Percentiles rank a stretch among this genome's conserved stretches.
phyloP scores from a whole-genome alignment of 805 yeast species.

The Komagataella pseudopastoris region DNA sequence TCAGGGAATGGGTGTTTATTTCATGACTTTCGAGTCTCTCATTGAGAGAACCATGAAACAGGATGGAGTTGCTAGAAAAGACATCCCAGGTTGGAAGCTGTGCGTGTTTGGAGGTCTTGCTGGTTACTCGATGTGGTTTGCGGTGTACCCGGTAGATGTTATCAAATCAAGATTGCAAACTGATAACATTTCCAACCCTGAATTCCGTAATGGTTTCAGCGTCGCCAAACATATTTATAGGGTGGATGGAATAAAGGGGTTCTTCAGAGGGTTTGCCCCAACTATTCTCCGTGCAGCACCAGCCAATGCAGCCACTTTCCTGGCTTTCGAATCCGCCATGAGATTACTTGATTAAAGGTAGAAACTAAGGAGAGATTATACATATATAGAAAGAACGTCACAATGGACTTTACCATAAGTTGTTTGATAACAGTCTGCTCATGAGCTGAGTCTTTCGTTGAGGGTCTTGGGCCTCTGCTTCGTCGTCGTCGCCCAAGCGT shows the following conservation, averaged over 20 bases:
- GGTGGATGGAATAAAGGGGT: conserved; percentile 59
- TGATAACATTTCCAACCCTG: conserved; percentile 42
- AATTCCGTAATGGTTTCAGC: conserved; percentile 40
- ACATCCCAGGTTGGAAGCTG: conserved; percentile 77
- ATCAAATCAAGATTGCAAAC: conserved; percentile 80
- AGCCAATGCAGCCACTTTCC: conserved; percentile 94
- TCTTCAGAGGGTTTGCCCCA: conserved; percentile 85
- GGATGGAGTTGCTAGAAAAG: conserved; percentile 38
- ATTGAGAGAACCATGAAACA: conserved; percentile 49
- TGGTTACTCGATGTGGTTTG: conserved; percentile 82
- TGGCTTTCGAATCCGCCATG: conserved; percentile 85
- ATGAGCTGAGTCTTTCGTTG: neutral
- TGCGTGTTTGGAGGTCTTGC: conserved; percentile 66
- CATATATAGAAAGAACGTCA: neutral
- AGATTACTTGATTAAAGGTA: conserved; percentile 29
- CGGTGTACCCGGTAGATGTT: conserved; percentile 81
- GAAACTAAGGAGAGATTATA: conserved; percentile 1
- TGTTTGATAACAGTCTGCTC: neutral
- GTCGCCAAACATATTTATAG: conserved; percentile 42
- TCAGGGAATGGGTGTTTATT: conserved; percentile 81
- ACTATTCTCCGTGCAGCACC: conserved; percentile 95
- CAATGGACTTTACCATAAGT: neutral
- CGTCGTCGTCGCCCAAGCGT: conserved; percentile 40
- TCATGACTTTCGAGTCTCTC: conserved; percentile 82
- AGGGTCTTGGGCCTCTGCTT: neutral